Percentiles rank a stretch among this genome's conserved stretches.
These are phyloP conservation scores for Tympanopsis confertula DNA, from an alignment of 2,329 filamentous ascomycete genomes.

Conservation along the genomic window DNA sequence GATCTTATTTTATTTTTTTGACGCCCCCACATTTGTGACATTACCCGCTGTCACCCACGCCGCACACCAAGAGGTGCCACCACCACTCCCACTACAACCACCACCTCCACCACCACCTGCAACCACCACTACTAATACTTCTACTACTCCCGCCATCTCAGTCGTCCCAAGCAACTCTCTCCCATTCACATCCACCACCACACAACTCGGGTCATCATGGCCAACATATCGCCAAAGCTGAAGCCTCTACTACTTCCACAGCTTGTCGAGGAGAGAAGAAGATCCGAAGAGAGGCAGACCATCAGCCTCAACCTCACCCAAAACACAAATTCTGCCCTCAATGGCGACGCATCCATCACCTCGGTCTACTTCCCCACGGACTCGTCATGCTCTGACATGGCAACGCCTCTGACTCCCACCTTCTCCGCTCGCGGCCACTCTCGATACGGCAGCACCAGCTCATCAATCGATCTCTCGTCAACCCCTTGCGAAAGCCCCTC, in stretches of 20 bases:
- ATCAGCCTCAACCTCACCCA: not conserved
- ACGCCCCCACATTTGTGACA: too few relatives aligned
- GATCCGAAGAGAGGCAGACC: not conserved
- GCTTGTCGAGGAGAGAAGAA: not conserved
- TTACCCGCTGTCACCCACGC: too few relatives aligned
- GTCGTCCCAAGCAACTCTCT: not conserved
- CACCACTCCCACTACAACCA: too few relatives aligned
- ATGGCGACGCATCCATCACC: slow-evolving; percentile 2
- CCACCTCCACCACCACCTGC: too few relatives aligned
- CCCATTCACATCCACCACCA: not conserved
- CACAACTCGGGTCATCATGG: not conserved
- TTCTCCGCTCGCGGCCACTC: slow-evolving; percentile 54
- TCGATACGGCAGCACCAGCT: slow-evolving; percentile 63
- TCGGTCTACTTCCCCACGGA: slow-evolving; percentile 14
- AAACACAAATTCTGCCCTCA: too few relatives aligned
- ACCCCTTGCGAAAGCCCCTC: slow-evolving; percentile 38
- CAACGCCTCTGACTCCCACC: slow-evolving; percentile 60
- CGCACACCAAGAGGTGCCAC: too few relatives aligned
- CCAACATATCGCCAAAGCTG: not conserved
- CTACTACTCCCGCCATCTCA: not conserved
- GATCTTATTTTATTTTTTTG: too few relatives aligned
- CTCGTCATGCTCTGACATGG: slow-evolving; percentile 53
- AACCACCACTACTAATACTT: too few relatives aligned
- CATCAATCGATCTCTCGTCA: slow-evolving; percentile 58
- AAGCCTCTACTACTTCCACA: not conserved